Evolutionary conservation across 2,329 filamentous ascomycete genomes (phyloP).

Genomic region (Amauroascus verrucosus): DNA sequence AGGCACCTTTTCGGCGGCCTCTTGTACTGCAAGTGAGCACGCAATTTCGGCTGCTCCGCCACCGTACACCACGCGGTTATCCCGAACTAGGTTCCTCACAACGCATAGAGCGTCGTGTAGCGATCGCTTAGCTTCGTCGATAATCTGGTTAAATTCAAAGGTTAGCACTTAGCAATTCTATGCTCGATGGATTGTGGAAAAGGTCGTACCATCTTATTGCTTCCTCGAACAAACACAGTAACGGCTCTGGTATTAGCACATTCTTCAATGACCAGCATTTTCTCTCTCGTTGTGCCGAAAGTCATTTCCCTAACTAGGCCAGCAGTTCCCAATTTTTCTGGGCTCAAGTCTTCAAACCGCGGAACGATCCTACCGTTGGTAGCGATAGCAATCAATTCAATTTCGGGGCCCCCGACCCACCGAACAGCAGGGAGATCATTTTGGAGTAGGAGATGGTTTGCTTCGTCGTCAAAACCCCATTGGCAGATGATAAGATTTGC

Average conservation of each 20-base stretch:
- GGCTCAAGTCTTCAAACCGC: slow-evolving; percentile 84
- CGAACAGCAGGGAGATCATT: slow-evolving; percentile 91
- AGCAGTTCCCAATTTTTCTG: slow-evolving; percentile 82
- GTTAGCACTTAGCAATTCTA: not conserved
- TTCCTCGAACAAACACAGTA: slow-evolving; percentile 89
- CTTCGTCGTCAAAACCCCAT: slow-evolving; percentile 99
- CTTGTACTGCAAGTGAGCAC: slow-evolving; percentile 90
- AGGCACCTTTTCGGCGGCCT: slow-evolving; percentile 68
- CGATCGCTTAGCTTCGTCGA: slow-evolving; percentile 96
- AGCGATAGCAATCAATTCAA: slow-evolving; percentile 95
- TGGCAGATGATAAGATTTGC: slow-evolving; percentile 98
- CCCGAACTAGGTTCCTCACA: slow-evolving; percentile 86
- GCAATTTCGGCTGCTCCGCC: slow-evolving; percentile 95
- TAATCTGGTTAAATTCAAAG: slow-evolving; percentile 53
- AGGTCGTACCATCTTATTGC: slow-evolving; percentile 89
- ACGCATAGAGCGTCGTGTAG: slow-evolving; percentile 96
- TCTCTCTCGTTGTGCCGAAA: slow-evolving; percentile 94
- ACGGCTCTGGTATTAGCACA: slow-evolving; percentile 96
- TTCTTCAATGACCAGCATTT: slow-evolving; percentile 99
- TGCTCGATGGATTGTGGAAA: slow-evolving; percentile 1
- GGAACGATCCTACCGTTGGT: slow-evolving; percentile 97
- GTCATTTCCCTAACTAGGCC: slow-evolving; percentile 89
- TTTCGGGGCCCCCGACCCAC: slow-evolving; percentile 97
- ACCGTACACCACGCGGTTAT: slow-evolving; percentile 96
- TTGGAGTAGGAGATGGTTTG: slow-evolving; percentile 92